Base-by-base conservation (phyloP, 2,329 filamentous ascomycete genomes). In the Colletotrichum sp. region DNA sequence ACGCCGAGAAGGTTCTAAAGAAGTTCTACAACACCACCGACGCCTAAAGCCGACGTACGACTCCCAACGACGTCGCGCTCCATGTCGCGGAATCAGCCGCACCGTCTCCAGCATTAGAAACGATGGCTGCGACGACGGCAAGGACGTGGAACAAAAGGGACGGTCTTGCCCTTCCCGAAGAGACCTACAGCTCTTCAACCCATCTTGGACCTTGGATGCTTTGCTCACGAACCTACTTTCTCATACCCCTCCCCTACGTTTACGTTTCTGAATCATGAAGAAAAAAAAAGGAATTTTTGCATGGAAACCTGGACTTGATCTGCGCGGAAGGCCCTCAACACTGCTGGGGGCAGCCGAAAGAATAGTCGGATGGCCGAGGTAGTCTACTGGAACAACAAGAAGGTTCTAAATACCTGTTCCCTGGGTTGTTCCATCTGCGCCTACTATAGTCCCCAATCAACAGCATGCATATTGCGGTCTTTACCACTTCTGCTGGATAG, bases 1-100 rank as follows among this genome's bases (percentile, higher is more conserved):
- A 95, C 70, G 94, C 94, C 67, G 93, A 96, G 85, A 89, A 87
- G 78, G 89, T 92, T 75, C 90, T 99, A 82, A 90, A 88, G 83
- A 87, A 89, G 79, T 98, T 95, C 84, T 98, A 75, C 39, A 73
- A 73, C 75, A 71, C 74, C 16, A 52, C 62, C 32, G 77, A 78
- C 65, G 78, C 72, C 57, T 79, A 79, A 77, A 63, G 28, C 67
- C 70, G 32, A 28, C 66, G 49, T 69, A 78, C 77, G 73, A 78
- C 80, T 70, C 59, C 69, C 34, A 62, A 15, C 65, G 52, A 70
- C 69, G 52, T 57, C 69, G 65, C 72, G 44, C 69, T 76, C 69
- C 66, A 60, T 66, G 66, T 70, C 28, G 39, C 62, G 39, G 26
- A 24, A 66, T 55, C 65, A 62, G 64, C 59, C 70, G 28, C 49